A percentile compares a stretch with the other conserved stretches of the same genome.
phyloP scores from a whole-genome alignment of 306 rosid species.

The Casuarina equisetifolia region DNA sequence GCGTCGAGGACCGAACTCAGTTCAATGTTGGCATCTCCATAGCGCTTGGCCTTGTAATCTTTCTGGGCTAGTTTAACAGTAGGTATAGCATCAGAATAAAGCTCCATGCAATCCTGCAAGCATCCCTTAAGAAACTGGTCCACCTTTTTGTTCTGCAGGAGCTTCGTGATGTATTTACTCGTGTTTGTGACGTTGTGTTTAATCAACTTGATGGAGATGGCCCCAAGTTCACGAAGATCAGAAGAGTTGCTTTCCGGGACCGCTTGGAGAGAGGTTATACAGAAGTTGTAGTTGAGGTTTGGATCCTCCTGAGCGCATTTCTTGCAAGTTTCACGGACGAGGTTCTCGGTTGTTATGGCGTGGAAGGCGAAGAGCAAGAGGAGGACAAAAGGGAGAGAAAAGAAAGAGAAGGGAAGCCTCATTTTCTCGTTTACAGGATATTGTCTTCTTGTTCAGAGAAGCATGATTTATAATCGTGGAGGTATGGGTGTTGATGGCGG shows the following conservation, averaged over 20 bases:
- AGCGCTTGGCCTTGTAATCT: conserved; percentile 45
- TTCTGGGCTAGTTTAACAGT: conserved; percentile 40
- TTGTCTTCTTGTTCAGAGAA: not conserved
- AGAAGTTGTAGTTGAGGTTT: conserved; percentile 62
- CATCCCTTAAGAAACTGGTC: conserved; percentile 34
- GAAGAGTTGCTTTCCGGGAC: conserved; percentile 17
- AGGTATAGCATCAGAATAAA: conserved; percentile 43
- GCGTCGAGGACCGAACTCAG: conserved; percentile 56
- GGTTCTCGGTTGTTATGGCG: conserved; percentile 20
- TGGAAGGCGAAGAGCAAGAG: conserved; percentile 14
- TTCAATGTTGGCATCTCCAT: conserved; percentile 42
- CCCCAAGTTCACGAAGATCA: conserved; percentile 50
- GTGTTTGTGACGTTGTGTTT: conserved; percentile 49
- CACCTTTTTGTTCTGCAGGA: conserved; percentile 31
- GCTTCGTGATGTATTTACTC: conserved; percentile 32
- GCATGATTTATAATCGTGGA: not conserved
- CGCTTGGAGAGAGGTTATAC: conserved; percentile 49
- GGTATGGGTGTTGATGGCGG: not conserved
- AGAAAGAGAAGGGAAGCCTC: conserved; percentile 16
- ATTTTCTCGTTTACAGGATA: not conserved
- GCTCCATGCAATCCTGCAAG: conserved; percentile 61
- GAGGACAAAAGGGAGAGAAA: conserved; percentile 26
- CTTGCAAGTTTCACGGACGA: conserved; percentile 59
- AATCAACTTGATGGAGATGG: conserved; percentile 43
- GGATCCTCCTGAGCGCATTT: conserved; percentile 52